Percentiles rank a stretch among this genome's conserved stretches.
Evolutionary conservation across 2,329 filamentous ascomycete species (phyloP).

Genomic region (Cyclaneusma minus): DNA sequence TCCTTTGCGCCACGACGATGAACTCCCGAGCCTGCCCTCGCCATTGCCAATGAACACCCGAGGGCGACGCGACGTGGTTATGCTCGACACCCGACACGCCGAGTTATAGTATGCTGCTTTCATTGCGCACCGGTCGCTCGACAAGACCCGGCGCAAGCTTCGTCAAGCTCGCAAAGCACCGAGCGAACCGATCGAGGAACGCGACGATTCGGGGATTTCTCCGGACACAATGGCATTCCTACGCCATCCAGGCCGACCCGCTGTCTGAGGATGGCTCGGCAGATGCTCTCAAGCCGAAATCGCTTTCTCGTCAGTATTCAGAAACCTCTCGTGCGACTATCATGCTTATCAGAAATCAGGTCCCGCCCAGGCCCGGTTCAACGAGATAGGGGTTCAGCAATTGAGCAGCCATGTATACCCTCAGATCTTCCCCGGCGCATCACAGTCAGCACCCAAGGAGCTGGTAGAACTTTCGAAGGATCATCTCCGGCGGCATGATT

Average conservation of each 20-base stretch:
- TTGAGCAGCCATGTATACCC: constrained; percentile 68
- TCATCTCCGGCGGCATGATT: constrained; percentile 71
- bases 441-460: constrained; percentile 44
- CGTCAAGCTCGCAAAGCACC: constrained; percentile 33
- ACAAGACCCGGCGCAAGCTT: constrained; percentile 25
- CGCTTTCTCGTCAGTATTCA: constrained; percentile 9
- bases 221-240: constrained; percentile 27
- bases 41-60: too few relatives aligned
- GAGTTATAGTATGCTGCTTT: constrained; percentile 17
- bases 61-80: constrained; percentile 3
- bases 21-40: too few relatives aligned
- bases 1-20: too few relatives aligned
- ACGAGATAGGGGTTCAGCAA: constrained; percentile 90
- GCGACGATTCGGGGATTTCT: constrained; percentile 13
- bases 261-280: constrained; percentile 1
- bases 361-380: constrained; percentile 52
- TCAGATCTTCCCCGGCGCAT: constrained; percentile 59
- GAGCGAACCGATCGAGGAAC: constrained; percentile 20
- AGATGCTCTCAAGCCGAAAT: constrained; percentile 3
- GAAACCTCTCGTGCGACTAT: not conserved
- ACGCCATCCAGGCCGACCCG: constrained; percentile 9
- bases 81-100: too few relatives aligned
- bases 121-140: constrained; percentile 14
- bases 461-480: constrained; percentile 68
- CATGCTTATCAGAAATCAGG: constrained; percentile 6